Conservation (phyloP, 1,284 basidiomycete species). For the Apiotrichum brassicae region DNA sequence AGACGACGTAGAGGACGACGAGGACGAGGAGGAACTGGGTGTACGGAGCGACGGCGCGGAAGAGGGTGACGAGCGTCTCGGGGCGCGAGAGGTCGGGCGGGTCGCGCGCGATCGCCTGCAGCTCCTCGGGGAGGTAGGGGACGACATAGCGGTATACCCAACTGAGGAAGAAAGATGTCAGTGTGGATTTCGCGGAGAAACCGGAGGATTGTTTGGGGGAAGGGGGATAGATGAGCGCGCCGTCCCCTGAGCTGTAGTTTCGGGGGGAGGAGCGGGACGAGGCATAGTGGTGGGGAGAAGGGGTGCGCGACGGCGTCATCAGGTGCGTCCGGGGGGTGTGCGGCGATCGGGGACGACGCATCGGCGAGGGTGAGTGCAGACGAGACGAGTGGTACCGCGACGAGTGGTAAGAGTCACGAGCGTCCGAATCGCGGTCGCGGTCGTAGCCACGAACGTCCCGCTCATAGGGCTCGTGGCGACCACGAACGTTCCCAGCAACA, state of each 20-base stretch:
- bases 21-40: slow-evolving; percentile 32
- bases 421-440: too few species aligned
- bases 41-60: slow-evolving; percentile 32
- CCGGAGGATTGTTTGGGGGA: too few species aligned
- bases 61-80: slow-evolving; percentile 29
- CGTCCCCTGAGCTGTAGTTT: too few species aligned
- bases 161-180: slow-evolving; percentile 13
- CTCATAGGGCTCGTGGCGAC: too few species aligned
- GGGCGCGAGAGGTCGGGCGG: slow-evolving; percentile 34
- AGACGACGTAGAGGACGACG: slow-evolving; percentile 37
- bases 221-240: too few species aligned
- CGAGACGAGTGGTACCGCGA: too few species aligned
- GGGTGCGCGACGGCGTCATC: not conserved
- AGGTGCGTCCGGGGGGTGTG: not conserved
- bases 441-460: too few species aligned
- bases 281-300: not conserved
- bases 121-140: slow-evolving; percentile 28
- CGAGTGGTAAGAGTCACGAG: too few species aligned
- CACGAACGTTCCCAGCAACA: too few species aligned
- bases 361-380: too few species aligned
- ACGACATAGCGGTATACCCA: slow-evolving; percentile 20
- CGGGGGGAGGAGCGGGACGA: not conserved
- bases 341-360: not conserved
- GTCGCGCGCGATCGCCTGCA: slow-evolving; percentile 26
- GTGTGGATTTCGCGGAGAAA: not conserved